Conservation (phyloP, 257 asterid genomes). For the Oldenlandia corymbosa region DNA sequence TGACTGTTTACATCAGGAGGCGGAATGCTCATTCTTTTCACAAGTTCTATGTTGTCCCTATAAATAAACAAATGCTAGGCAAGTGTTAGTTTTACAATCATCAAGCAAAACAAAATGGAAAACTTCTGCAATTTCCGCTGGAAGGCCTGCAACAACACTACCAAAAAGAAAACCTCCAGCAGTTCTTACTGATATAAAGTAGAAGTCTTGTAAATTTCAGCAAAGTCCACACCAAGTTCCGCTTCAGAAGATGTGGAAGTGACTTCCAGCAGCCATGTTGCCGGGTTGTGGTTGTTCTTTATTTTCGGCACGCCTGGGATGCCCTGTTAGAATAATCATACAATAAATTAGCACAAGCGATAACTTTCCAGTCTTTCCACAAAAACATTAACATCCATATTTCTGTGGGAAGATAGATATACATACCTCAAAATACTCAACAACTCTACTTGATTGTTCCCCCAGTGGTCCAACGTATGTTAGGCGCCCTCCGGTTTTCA, state of each 20-base stretch:
- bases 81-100: too few relatives aligned
- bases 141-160: too few relatives aligned
- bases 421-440: constrained; percentile 59
- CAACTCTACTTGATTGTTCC: constrained; percentile 37
- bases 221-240: constrained; percentile 43
- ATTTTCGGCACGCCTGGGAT: constrained; percentile 39
- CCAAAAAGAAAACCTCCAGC: not conserved
- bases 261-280: constrained; percentile 32
- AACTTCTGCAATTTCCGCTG: too few relatives aligned
- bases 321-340: constrained; percentile 16
- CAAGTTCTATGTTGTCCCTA: constrained; percentile 31
- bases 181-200: constrained; percentile 32
- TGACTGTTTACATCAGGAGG: constrained; percentile 33
- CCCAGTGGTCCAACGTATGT: constrained; percentile 48
- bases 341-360: too few relatives aligned
- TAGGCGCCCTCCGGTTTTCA: constrained; percentile 46
- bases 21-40: constrained; percentile 28
- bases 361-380: too few relatives aligned
- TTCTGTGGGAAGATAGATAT: constrained; percentile 16
- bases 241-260: constrained; percentile 40
- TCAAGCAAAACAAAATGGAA: too few relatives aligned
- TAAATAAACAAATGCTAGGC: too few relatives aligned
- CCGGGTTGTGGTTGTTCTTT: constrained; percentile 44
- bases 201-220: constrained; percentile 44
- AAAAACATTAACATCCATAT: too few relatives aligned